Evolutionary conservation across 345 rosid species (phyloP), one percentile per base, ranked within the genome.

Genomic region (Eucalyptus leucophloia): DNA sequence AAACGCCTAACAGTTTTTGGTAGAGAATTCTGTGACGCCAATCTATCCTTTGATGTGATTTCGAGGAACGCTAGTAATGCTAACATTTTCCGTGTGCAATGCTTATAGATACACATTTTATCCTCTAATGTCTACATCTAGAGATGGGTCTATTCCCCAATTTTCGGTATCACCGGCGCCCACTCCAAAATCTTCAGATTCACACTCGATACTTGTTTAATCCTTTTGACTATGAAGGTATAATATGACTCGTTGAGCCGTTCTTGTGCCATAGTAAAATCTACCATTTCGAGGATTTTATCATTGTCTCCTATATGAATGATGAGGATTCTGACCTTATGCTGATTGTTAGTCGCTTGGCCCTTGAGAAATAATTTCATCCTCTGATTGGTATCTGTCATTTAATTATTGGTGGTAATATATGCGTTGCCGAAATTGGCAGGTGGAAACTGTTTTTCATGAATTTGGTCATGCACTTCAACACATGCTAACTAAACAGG

Each of bases 381-480:
- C 49, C 12, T 18, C 50, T 37, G 4, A 85, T n/a, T 14, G 18
- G 11, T n/a, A 47, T 47, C 15, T 82, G 49, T 24, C n/a, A 45
- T 10, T 44, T 18, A 24, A 44, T n/a, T 51, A 54, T 45, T 24
- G 44, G 19, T 62, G 19, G 28, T 18, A 62, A 19, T 42, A 50
- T 42, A 50, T 87, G 67, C 1, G 24, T 49, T 86, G 37, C 19
- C 82, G 87, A 65, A n/a, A 50, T 87, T 83, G 85, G 88, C 94
- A 97, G 99, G 98, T 97, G 90, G 97, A 97, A 93, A 95, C 98
- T 85, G 97, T 97, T 47, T 97, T 97, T 92, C 99, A 97, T 93
- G 99, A 97, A 94, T 97, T 97, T 92, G 99, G 99, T 58, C 99
- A 97, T 90, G 97, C 98, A 86, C 98, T 97, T 92, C 98, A 97